Percentiles rank a stretch among this genome's conserved stretches.
These are phyloP conservation scores for Aspergillus egyptiacus DNA, from an alignment of 495 filamentous ascomycete genomes.

Conservation along the genomic window DNA sequence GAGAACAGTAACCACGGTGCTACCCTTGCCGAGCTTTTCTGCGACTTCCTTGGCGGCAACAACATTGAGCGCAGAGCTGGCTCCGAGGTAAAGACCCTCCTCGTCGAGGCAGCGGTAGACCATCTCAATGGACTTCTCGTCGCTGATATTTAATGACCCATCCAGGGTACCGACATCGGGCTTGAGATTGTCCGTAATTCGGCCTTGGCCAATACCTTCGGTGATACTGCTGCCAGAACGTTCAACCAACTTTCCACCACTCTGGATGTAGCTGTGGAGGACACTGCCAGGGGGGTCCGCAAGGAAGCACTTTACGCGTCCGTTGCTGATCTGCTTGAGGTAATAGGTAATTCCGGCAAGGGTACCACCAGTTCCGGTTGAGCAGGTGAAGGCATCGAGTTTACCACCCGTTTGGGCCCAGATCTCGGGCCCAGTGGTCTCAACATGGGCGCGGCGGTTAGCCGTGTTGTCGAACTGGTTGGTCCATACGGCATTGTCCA, in stretches of 20 bases:
- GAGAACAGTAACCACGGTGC: conserved; percentile 88
- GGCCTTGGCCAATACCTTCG: conserved; percentile 94
- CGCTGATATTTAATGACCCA: conserved; percentile 76
- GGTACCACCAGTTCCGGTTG: conserved; percentile 89
- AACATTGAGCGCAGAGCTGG: conserved; percentile 87
- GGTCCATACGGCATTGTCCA: conserved; percentile 94
- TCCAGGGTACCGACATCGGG: conserved; percentile 81
- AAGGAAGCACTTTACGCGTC: conserved; percentile 79
- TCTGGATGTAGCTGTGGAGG: conserved; percentile 83
- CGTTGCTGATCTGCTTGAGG: conserved; percentile 75
- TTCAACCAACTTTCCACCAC: conserved; percentile 74
- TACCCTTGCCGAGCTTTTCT: conserved; percentile 78
- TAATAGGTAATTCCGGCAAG: conserved; percentile 85
- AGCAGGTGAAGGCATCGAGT: conserved; percentile 90
- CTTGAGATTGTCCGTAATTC: conserved; percentile 88
- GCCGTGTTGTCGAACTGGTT: conserved; percentile 98
- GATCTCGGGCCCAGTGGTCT: conserved; percentile 95
- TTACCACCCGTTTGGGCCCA: conserved; percentile 89
- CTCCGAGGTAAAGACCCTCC: conserved; percentile 93
- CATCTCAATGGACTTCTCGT: conserved; percentile 96
- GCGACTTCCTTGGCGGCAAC: conserved; percentile 93
- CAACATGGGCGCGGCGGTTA: conserved; percentile 89
- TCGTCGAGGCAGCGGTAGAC: conserved; percentile 96
- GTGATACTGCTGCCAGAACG: conserved; percentile 88
- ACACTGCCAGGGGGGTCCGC: conserved; percentile 92